A percentile compares a stretch with the other conserved stretches of the same genome.
Conservation (phyloP, 805 yeast species). For the Nematodospora valgi region DNA sequence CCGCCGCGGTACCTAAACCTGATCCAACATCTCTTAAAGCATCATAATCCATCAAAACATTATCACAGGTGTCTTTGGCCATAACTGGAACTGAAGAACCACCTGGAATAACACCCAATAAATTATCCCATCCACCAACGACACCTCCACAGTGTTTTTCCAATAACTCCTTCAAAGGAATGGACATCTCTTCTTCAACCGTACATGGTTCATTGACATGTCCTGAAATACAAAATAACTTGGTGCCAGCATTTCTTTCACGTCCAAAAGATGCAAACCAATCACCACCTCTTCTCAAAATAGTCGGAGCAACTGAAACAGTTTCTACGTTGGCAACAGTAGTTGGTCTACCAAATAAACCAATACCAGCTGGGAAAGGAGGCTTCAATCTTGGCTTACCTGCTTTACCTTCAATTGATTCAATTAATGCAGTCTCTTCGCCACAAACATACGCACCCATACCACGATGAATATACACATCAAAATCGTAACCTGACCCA, state of each 20-base stretch:
- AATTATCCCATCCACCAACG: constrained; percentile 90
- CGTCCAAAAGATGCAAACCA: constrained; percentile 87
- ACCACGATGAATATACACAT: constrained; percentile 83
- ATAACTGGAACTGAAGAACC: constrained; percentile 85
- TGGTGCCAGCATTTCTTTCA: constrained; percentile 80
- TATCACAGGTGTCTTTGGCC: constrained; percentile 63
- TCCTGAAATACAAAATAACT: constrained; percentile 83
- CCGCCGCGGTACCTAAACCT: constrained; percentile 91
- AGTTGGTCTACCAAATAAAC: constrained; percentile 85
- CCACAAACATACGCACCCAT: constrained; percentile 94
- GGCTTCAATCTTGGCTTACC: constrained; percentile 94
- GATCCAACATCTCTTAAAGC: constrained; percentile 82
- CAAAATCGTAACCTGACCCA: constrained; percentile 82
- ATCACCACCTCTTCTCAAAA: constrained; percentile 81
- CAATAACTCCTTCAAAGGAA: constrained; percentile 75
- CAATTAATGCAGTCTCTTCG: constrained; percentile 87
- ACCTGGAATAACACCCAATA: constrained; percentile 85
- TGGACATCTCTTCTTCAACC: constrained; percentile 92
- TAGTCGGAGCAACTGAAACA: constrained; percentile 86
- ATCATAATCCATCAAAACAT: constrained; percentile 82
- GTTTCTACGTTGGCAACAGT: constrained; percentile 92
- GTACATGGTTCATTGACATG: constrained; percentile 92
- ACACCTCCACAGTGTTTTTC: constrained; percentile 92
- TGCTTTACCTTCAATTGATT: constrained; percentile 87
- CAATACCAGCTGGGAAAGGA: constrained; percentile 94